These are phyloP conservation scores for Suillus clintonianus DNA, from an alignment of 768 basidiomycete species.

Conservation along the genomic window DNA sequence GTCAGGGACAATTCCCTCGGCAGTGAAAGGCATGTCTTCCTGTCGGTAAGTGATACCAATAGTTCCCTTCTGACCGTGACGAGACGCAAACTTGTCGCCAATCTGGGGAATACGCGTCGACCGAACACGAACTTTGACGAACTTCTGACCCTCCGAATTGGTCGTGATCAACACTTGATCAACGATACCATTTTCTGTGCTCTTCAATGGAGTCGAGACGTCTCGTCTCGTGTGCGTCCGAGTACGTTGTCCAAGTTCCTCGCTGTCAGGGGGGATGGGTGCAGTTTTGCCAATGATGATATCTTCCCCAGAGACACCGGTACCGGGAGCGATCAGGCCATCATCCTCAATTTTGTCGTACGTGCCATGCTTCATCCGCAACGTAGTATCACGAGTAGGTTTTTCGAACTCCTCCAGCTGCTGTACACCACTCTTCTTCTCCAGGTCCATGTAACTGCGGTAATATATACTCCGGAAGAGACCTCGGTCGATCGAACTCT, in stretches of 20 bases:
- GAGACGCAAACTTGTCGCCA: constrained; percentile 99
- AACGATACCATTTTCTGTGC: constrained; percentile 96
- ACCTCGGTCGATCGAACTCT: constrained; percentile 96
- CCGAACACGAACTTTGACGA: constrained; percentile 96
- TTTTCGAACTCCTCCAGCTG: constrained; percentile 97
- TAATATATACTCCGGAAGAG: constrained; percentile 99
- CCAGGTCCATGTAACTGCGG: constrained; percentile 96
- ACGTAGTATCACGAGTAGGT: constrained; percentile 87
- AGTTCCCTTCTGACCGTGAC: constrained; percentile 99
- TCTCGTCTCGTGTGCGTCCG: constrained; percentile 91
- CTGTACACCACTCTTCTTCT: constrained; percentile 93
- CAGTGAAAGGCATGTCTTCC: constrained; percentile 99
- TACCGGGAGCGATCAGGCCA: constrained; percentile 94
- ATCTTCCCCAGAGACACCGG: constrained; percentile 93
- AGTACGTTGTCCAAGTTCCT: constrained; percentile 96
- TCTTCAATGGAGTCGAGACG: constrained; percentile 96
- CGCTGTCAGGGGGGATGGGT: constrained; percentile 93
- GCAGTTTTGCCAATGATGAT: constrained; percentile 99
- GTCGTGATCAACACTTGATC: constrained; percentile 98
- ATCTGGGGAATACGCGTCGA: constrained; percentile 97
- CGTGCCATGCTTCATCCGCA: constrained; percentile 97
- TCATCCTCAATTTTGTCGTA: constrained; percentile 99
- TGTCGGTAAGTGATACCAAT: constrained; percentile 99
- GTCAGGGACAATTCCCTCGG: constrained; percentile 95
- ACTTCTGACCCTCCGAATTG: constrained; percentile 94